Base-by-base conservation (phyloP, 768 basidiomycete species). In the Steccherinum ochraceum region DNA sequence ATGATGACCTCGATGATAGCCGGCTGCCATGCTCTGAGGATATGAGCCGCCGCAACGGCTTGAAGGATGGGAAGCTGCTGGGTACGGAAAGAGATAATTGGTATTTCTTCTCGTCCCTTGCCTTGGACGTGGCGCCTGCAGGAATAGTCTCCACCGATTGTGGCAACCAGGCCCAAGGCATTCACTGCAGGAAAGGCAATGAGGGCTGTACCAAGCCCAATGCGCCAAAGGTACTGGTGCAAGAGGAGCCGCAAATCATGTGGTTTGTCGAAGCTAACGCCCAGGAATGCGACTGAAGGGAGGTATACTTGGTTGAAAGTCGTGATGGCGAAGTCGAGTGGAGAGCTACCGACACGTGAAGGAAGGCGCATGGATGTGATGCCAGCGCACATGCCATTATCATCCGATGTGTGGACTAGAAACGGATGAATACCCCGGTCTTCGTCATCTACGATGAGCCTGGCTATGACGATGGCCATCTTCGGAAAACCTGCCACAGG, bases 41-140 rank as follows among this genome's bases (percentile, higher is more conserved):
- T 72, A 39, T 61, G 66, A 1, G 63, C 44, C 51, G 69, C 69
- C 5, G 73, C 65, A 0, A 70, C 41, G 2, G 69, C 66, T 3
- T 56, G 55, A 4, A 74, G 53, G 24, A 75, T 64, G 13, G 74
- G 74, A 2, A 54, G 56, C 27, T 73, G 63, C 56, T 75, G 75
- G 3, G 75, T 76, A 5, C 66, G 60, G 67, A 74, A 75, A 0
- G 56, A 52, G 5, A 72, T 58, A 54, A 76, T 69, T 2, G 69
- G 67, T 5, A 43, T 52, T 2, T 24, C 45, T 16, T 44, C 43
- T 3, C 56, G 55, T 1, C 41, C 45, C 20, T 55, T 30, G 26
- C 42, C 48, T 10, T 42, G 59, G 23, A 70, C 59, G 12, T 21
- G 52, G 5, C 71, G 61, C 4, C 69, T 62, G 27, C 52, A 50